phyloP scores from a whole-genome alignment of 2,329 filamentous ascomycete genomes.

The Fusarium continuum region DNA sequence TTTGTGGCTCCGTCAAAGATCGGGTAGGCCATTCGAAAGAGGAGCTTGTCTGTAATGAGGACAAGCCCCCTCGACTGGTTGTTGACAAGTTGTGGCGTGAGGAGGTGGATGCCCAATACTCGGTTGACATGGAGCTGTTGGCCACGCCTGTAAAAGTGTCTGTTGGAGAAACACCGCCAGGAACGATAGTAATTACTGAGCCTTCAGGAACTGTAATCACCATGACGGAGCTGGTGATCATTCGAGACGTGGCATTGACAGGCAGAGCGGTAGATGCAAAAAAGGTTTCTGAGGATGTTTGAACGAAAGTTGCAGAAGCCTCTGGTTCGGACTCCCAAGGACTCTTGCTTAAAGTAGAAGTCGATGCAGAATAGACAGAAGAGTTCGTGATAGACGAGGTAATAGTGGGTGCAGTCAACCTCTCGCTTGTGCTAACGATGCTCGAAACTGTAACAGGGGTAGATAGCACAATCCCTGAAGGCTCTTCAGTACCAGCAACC shows the following conservation, averaged over 20 bases:
- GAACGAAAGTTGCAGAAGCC: neutral
- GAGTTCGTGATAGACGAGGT: neutral
- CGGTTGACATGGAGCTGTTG: conserved; percentile 7
- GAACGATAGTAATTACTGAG: conserved; percentile 29
- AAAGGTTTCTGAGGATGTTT: neutral
- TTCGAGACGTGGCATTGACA: conserved; percentile 4
- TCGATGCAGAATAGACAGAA: neutral
- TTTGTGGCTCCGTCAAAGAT: conserved; percentile 8
- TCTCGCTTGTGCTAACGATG: neutral
- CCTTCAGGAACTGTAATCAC: conserved; percentile 21
- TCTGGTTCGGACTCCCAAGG: neutral
- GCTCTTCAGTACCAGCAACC: neutral
- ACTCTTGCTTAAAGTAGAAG: neutral
- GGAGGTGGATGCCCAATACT: conserved; percentile 2
- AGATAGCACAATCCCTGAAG: neutral
- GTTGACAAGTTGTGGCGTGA: conserved; percentile 13
- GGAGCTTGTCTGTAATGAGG: neutral
- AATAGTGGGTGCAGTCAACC: neutral
- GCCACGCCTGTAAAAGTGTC: neutral
- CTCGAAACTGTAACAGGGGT: neutral
- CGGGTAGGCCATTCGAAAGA: conserved; percentile 31
- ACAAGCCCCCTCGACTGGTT: neutral
- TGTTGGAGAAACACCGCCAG: conserved; percentile 22
- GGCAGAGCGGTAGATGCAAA: conserved; percentile 17
- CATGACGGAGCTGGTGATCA: neutral